Evolutionary conservation across 768 basidiomycete genomes (phyloP).

Genomic region (Pleurotus platypus): DNA sequence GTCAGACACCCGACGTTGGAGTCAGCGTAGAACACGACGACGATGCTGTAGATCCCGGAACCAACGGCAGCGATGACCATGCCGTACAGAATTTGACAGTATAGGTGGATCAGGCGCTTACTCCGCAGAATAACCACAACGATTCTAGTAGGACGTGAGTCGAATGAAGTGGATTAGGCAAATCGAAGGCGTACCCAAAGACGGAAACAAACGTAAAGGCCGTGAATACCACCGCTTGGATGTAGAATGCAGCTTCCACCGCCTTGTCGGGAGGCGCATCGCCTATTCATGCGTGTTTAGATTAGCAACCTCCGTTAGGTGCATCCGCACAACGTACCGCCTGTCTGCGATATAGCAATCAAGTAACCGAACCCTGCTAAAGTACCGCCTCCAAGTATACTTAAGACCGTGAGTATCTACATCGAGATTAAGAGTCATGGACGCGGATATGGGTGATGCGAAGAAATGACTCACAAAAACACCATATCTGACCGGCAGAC

Average conservation of each 20-base stretch:
- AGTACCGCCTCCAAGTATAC: slow-evolving; percentile 37
- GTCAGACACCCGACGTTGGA: slow-evolving; percentile 26
- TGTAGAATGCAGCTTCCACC: slow-evolving; percentile 41
- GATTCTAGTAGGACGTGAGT: not conserved
- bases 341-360: slow-evolving; percentile 32
- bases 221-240: slow-evolving; percentile 44
- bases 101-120: slow-evolving; percentile 38
- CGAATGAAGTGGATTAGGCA: not conserved
- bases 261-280: slow-evolving; percentile 28
- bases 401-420: slow-evolving; percentile 41
- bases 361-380: slow-evolving; percentile 46
- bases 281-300: slow-evolving; percentile 13
- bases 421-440: slow-evolving; percentile 5
- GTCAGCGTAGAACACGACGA: slow-evolving; percentile 43
- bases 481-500: slow-evolving; percentile 62
- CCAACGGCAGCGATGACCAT: slow-evolving; percentile 44
- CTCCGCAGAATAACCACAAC: slow-evolving; percentile 39
- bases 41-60: slow-evolving; percentile 44
- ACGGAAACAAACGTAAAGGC: slow-evolving; percentile 43
- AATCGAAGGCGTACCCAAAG: slow-evolving; percentile 37
- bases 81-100: slow-evolving; percentile 38
- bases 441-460: no score
- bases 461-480: slow-evolving; percentile 43
- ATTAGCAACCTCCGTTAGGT: no score
- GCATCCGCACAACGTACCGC: no score